A percentile compares a stretch with the other conserved stretches of the same genome.
These are phyloP conservation scores for Wickerhamomyces bovis DNA, from an alignment of 805 yeast genomes.

Conservation along the genomic window DNA sequence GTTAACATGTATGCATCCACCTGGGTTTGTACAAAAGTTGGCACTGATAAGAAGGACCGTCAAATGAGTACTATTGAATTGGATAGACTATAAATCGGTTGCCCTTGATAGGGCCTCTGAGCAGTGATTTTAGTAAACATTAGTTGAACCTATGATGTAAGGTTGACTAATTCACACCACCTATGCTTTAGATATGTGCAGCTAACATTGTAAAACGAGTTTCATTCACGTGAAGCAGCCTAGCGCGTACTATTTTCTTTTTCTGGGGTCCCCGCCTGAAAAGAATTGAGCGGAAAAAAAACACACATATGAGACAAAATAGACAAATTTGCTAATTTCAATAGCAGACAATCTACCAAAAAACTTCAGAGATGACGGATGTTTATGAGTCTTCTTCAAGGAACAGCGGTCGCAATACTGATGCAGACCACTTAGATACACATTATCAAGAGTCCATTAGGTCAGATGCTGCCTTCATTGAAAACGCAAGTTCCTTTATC, in stretches of 20 bases:
- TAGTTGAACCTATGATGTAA: not conserved
- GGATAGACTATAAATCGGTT: slow-evolving; percentile 2
- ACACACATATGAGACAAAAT: not conserved
- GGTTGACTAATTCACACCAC: not conserved
- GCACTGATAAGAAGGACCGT: slow-evolving; percentile 12
- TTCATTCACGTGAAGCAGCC: no score
- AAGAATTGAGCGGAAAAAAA: not conserved
- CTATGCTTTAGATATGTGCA: no score
- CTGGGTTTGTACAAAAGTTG: slow-evolving; percentile 66
- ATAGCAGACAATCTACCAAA: not conserved
- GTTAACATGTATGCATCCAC: slow-evolving; percentile 87
- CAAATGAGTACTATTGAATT: slow-evolving; percentile 24
- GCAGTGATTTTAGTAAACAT: not conserved
- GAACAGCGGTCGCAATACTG: not conserved
- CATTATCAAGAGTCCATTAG: not conserved
- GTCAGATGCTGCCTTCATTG: not conserved
- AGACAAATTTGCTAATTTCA: no score
- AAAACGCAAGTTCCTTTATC: not conserved
- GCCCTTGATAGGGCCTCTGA: not conserved
- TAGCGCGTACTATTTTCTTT: no score
- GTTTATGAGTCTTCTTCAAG: slow-evolving; percentile 2
- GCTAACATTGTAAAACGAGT: no score
- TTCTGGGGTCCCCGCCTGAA: no score
- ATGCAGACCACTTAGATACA: not conserved
- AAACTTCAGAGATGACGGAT: slow-evolving; percentile 1